Percentiles rank a stretch among this genome's conserved stretches.
Conservation (phyloP, 192 early-diverging fungal species). For the Gonapodya prolifera region DNA sequence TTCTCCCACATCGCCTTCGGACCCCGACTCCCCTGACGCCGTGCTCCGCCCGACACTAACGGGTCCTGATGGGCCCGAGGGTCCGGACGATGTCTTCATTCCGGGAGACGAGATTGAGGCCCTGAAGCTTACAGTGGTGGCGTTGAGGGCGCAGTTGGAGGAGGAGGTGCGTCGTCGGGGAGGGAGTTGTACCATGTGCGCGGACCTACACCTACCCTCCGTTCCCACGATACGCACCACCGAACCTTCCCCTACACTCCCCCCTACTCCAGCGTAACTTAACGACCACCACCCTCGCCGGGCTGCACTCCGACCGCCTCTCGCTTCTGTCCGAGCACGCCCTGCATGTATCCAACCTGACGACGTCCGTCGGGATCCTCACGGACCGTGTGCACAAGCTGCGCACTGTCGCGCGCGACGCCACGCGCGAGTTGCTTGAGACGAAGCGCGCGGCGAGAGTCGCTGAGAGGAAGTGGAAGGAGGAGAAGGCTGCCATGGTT, state of each 20-base stretch:
- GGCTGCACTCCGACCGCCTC: neutral
- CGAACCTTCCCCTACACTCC: neutral
- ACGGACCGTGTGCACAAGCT: neutral
- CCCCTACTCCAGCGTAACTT: neutral
- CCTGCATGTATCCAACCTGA: neutral
- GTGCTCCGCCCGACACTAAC: no score
- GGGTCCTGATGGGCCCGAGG: neutral
- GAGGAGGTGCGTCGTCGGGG: slow-evolving; percentile 25
- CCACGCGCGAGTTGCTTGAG: neutral
- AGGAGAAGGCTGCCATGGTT: neutral
- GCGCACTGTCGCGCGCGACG: neutral
- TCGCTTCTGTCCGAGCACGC: neutral
- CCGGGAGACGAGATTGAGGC: slow-evolving; percentile 29
- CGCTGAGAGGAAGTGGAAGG: neutral
- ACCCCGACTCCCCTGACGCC: neutral
- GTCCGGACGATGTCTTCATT: slow-evolving; percentile 23
- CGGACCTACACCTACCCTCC: no score
- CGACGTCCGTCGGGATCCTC: neutral
- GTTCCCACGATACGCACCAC: neutral
- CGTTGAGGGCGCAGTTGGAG: slow-evolving; percentile 30
- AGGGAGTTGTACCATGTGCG: no score
- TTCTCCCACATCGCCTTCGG: neutral
- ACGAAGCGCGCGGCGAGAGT: neutral
- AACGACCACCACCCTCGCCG: neutral
- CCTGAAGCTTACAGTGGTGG: slow-evolving; percentile 27